These are phyloP conservation scores for Rhizophagus prolifer DNA, from an alignment of 192 early-diverging fungal genomes.

Conservation along the genomic window DNA sequence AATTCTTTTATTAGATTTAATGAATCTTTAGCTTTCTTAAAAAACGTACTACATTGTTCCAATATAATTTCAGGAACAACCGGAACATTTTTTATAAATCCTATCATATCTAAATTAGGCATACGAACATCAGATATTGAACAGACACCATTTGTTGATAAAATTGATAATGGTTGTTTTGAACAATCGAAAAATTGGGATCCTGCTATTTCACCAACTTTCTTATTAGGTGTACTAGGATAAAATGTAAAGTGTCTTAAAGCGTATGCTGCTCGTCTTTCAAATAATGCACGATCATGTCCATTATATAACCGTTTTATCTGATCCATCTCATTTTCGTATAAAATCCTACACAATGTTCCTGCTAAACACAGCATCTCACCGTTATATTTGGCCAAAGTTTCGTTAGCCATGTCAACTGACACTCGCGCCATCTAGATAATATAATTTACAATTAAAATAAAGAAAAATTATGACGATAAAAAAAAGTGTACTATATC, in stretches of 20 bases:
- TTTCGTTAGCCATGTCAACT: constrained; percentile 87
- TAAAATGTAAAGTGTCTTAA: constrained; percentile 66
- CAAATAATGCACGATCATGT: not conserved
- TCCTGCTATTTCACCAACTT: constrained; percentile 62
- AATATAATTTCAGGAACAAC: constrained; percentile 54
- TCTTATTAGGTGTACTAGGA: constrained; percentile 65
- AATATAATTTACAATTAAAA: too few species aligned
- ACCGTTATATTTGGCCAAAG: constrained; percentile 76
- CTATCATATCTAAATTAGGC: constrained; percentile 54
- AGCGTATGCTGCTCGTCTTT: constrained; percentile 63
- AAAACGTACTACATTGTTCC: constrained; percentile 50
- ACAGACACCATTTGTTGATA: constrained; percentile 67
- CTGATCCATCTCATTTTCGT: constrained; percentile 71
- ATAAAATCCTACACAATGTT: constrained; percentile 68
- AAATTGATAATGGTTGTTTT: constrained; percentile 51
- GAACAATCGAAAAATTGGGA: constrained; percentile 58
- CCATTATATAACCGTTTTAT: constrained; percentile 51
- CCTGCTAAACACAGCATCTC: constrained; percentile 75
- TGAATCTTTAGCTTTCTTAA: constrained; percentile 47
- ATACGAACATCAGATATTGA: constrained; percentile 53
- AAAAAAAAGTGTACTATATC: too few species aligned
- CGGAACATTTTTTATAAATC: constrained; percentile 67
- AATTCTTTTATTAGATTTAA: constrained; percentile 43
- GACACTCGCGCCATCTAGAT: constrained; percentile 65
- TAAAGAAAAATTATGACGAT: too few species aligned